A percentile compares a stretch with the other conserved stretches of the same genome.
These are phyloP conservation scores for Raphanus raphanistrum DNA, from an alignment of 345 rosid genomes.

Conservation along the genomic window DNA sequence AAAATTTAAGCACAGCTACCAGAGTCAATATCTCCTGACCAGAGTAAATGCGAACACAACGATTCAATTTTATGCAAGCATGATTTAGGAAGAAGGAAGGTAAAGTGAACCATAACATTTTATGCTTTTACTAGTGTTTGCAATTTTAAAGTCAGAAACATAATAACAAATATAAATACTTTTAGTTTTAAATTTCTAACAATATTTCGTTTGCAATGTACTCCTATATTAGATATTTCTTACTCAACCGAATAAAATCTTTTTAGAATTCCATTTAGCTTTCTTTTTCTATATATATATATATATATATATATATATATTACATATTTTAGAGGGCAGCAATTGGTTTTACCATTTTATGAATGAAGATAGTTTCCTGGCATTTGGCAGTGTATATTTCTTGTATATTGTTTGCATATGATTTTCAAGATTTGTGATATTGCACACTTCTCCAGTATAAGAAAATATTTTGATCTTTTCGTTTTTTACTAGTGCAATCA, in stretches of 20 bases:
- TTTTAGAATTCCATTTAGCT: too few species aligned
- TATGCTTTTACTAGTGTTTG: neutral
- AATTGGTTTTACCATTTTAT: neutral
- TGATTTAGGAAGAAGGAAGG: neutral
- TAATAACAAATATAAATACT: neutral
- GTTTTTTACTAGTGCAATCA: slow-evolving; percentile 21
- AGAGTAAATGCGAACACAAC: too few species aligned
- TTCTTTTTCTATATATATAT: neutral
- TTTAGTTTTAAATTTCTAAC: neutral
- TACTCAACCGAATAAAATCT: too few species aligned
- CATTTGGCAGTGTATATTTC: neutral
- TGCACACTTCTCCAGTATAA: slow-evolving; percentile 6
- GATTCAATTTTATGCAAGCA: too few species aligned
- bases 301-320: too few species aligned
- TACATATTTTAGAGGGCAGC: neutral
- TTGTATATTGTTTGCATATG: neutral
- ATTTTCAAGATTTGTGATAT: neutral
- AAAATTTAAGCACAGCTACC: too few species aligned
- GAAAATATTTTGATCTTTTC: neutral
- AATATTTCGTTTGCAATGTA: neutral
- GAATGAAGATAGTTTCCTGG: neutral
- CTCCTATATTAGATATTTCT: neutral
- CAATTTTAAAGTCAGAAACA: neutral
- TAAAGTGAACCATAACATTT: neutral
- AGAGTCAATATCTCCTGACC: too few species aligned